Evolutionary conservation across 345 rosid genomes (phyloP).

Genomic region (Eucalyptus shirleyi): DNA sequence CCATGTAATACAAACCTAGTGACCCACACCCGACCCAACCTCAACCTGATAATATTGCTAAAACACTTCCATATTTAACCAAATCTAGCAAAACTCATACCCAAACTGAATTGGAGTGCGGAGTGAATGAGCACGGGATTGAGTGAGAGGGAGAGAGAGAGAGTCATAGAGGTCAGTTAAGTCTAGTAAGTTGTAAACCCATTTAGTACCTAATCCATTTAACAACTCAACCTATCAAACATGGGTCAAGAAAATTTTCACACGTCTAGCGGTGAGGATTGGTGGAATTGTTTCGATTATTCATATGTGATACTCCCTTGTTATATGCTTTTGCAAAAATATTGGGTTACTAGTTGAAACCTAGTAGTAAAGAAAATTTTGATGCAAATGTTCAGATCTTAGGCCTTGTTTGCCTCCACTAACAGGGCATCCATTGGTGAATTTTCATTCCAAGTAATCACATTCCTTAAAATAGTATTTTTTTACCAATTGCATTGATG

Average conservation of each 20-base stretch:
- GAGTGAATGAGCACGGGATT: no score
- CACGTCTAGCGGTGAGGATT: not conserved
- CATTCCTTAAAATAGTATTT: not conserved
- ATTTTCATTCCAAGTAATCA: not conserved
- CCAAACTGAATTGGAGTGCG: not conserved
- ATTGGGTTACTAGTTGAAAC: not conserved
- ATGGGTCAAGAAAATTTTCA: not conserved
- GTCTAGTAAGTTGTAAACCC: not conserved
- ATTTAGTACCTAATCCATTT: not conserved
- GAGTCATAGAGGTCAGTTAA: not conserved
- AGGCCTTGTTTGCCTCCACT: not conserved
- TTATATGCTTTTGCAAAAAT: not conserved
- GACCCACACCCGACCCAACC: not conserved
- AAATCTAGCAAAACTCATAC: not conserved
- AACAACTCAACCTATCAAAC: not conserved
- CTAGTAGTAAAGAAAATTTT: not conserved
- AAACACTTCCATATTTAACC: not conserved
- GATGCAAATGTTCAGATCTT: not conserved
- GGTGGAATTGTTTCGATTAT: not conserved
- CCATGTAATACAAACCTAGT: not conserved
- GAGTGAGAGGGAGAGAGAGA: not conserved
- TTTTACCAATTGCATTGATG: not conserved
- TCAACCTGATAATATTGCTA: not conserved
- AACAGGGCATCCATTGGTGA: not conserved
- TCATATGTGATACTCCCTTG: not conserved